Evolutionary conservation across 2,329 filamentous ascomycete species (phyloP), one percentile per base, ranked within the genome.

Genomic region (Fusarium ramigenum): DNA sequence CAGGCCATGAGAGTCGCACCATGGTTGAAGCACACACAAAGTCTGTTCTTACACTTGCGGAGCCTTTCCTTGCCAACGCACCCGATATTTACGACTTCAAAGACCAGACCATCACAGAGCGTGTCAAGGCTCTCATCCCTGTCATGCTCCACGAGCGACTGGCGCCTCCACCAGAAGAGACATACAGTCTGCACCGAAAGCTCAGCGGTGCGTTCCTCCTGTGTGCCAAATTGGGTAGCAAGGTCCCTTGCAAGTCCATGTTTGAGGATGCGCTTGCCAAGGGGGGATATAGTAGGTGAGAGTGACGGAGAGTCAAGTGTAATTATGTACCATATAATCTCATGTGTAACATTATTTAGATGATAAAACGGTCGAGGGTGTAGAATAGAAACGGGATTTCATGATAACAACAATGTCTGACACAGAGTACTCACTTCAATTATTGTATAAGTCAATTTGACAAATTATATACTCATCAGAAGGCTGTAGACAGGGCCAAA

Each of bases 91-190:
- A 99, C 81, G 94, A 99, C 81, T 99, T 99, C 82, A 86, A 89
- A 67, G 91, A 96, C 78, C 96, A 99, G 85, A 99, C 96, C 4
- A 98, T 99, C 75, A 99, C 96, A 2, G 95, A 98, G 79, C 89
- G 97, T 49, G 96, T 99, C 64, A 91, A 95, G 78, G 89, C 87
- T 7, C 87, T 97, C 60, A 98, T 99, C 75, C 96, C 96, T 21
- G 85, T 97, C 60, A 99, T 99, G 96, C 87, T 99, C 52, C 89
- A 90, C 63, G 96, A 99, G 85, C 86, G 96, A 40, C 84, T 99
- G 25, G 91, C 94, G 21, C 96, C 96, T 30, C 96, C 97, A 30
- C 96, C 96, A 0, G 97, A 99, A 84, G 96, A 99, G 86, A 99
- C 96, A 59, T 99, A 99, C 80, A 96, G 93, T 80, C 83, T 99